phyloP scores from a whole-genome alignment of 2,329 filamentous ascomycete genomes.

The Colletotrichum camelliae region DNA sequence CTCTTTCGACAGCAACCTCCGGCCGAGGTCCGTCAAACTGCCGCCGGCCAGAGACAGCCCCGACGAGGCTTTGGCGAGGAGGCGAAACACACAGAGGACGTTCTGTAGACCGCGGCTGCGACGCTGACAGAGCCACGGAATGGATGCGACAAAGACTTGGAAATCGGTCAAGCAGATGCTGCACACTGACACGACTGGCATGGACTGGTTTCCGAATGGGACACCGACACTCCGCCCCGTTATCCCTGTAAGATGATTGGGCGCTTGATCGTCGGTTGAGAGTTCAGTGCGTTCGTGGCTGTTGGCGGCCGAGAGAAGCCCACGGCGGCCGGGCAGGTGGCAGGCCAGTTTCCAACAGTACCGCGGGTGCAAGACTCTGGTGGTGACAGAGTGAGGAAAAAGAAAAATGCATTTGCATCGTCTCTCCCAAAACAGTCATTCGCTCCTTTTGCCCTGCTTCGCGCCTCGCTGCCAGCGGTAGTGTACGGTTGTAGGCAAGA shows the following conservation, averaged over 20 bases:
- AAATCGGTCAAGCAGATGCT: neutral
- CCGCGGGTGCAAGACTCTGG: neutral
- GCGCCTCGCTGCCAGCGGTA: neutral
- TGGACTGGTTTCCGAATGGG: neutral
- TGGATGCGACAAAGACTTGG: neutral
- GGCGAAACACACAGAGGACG: slow-evolving; percentile 4
- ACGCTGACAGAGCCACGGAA: neutral
- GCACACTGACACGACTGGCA: neutral
- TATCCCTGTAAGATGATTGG: slow-evolving; percentile 22
- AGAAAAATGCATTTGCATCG: neutral
- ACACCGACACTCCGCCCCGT: slow-evolving; percentile 11
- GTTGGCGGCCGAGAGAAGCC: neutral
- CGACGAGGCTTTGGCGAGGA: neutral
- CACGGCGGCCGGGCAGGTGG: neutral
- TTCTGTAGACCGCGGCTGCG: neutral
- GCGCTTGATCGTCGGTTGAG: neutral
- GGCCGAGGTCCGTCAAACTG: slow-evolving; percentile 10
- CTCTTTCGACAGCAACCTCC: slow-evolving; percentile 9
- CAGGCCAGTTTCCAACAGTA: neutral
- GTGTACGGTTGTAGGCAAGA: neutral
- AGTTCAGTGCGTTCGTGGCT: neutral
- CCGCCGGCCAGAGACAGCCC: neutral
- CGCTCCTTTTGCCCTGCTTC: neutral
- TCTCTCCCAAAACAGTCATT: neutral
- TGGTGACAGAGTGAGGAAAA: neutral